Conservation (phyloP, 805 yeast genomes). For the Monosporozyma aerobia region DNA sequence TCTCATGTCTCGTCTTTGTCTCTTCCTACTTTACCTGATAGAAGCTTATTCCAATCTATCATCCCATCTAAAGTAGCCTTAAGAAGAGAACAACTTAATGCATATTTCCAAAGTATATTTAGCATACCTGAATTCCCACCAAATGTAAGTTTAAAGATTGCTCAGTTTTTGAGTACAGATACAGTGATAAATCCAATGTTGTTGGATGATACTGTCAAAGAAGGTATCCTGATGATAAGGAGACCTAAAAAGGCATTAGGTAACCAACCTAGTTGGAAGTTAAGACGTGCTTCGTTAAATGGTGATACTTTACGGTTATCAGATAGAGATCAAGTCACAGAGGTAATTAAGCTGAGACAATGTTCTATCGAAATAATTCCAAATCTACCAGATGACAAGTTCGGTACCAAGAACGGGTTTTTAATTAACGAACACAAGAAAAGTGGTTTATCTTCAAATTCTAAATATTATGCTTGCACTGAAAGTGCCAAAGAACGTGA, state of each 20-base stretch:
- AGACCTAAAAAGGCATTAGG: conserved; percentile 43
- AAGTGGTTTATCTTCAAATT: conserved; percentile 29
- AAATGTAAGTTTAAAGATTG: conserved; percentile 41
- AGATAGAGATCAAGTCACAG: conserved; percentile 46
- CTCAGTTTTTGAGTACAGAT: conserved; percentile 60
- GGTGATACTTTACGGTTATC: conserved; percentile 48
- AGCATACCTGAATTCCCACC: conserved; percentile 50
- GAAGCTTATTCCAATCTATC: conserved; percentile 38
- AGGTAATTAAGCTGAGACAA: conserved; percentile 31
- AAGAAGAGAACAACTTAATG: conserved; percentile 46
- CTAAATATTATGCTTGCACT: conserved; percentile 63
- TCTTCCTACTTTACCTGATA: conserved; percentile 59
- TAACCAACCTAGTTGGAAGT: conserved; percentile 56
- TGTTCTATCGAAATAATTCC: conserved; percentile 33
- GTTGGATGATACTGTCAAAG: conserved; percentile 44
- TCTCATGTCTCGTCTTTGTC: conserved; percentile 39
- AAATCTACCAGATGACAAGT: conserved; percentile 29
- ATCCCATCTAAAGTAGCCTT: conserved; percentile 58
- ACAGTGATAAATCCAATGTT: conserved; percentile 52
- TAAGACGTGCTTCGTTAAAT: conserved; percentile 58
- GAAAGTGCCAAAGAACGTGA: conserved; percentile 73
- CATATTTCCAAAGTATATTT: conserved; percentile 50
- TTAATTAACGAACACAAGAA: conserved; percentile 34
- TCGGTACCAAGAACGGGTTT: conserved; percentile 31
- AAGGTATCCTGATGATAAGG: conserved; percentile 56